These are phyloP conservation scores for Trichoderma erinaceum DNA, from an alignment of 495 filamentous ascomycete genomes.

Conservation along the genomic window DNA sequence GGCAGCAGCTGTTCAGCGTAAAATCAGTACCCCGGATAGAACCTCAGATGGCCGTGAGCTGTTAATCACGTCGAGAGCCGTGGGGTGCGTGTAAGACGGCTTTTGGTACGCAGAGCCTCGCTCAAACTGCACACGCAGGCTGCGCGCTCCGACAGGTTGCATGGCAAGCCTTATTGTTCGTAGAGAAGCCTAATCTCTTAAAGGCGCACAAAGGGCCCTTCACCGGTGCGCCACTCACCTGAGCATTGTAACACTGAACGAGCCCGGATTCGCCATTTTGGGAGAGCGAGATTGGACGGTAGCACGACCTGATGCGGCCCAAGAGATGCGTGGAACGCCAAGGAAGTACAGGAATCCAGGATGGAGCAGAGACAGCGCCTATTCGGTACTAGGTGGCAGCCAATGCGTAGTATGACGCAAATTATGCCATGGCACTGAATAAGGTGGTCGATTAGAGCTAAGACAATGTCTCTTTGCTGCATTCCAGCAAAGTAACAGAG, in stretches of 20 bases:
- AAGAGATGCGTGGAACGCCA: neutral
- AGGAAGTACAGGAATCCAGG: neutral
- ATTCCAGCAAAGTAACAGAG: neutral
- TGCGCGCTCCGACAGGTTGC: neutral
- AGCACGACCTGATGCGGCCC: neutral
- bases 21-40: neutral
- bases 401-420: neutral
- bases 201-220: neutral
- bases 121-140: too few relatives aligned
- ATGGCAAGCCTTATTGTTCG: neutral
- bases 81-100: neutral
- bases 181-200: neutral
- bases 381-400: neutral
- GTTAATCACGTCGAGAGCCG: neutral
- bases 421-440: neutral
- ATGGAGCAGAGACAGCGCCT: neutral
- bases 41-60: neutral
- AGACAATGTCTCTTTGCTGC: neutral
- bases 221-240: constrained; percentile 1
- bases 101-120: neutral
- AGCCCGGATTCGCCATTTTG: neutral
- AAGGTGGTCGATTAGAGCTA: constrained; percentile 7
- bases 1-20: neutral
- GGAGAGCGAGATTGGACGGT: constrained; percentile 1
- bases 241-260: neutral